Evolutionary conservation across 169 alveolate genomes (phyloP).

Genomic region (Cryptosporidium parvum): DNA sequence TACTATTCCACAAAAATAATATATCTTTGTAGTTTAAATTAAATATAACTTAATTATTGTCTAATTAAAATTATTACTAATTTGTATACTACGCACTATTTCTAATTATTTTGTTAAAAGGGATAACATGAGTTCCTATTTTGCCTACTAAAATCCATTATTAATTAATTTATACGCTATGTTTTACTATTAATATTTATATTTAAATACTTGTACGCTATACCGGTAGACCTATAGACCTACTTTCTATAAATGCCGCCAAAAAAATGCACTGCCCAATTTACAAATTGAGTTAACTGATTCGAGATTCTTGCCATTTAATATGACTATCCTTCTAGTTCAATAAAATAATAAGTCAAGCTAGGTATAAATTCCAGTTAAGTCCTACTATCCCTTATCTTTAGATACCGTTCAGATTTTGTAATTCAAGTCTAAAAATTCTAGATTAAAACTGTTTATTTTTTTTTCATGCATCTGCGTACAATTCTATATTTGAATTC

Average conservation of each 20-base stretch:
- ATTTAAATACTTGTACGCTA: background rate
- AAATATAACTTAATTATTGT: no score
- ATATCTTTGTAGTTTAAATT: background rate
- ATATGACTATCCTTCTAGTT: background rate
- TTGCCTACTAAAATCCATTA: background rate
- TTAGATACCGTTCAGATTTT: no score
- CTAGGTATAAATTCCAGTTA: no score
- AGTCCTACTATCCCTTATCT: background rate
- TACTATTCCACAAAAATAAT: no score
- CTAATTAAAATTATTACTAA: no score
- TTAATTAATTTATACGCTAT: background rate
- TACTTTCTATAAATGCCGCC: background rate
- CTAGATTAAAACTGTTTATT: no score
- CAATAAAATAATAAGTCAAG: no score
- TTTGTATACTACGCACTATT: background rate
- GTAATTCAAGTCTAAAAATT: no score
- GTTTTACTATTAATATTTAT: background rate
- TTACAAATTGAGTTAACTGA: background rate
- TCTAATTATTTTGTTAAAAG: no score
- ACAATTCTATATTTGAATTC: no score
- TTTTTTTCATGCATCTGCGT: background rate
- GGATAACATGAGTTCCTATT: background rate
- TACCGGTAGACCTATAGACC: background rate
- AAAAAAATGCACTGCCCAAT: background rate
- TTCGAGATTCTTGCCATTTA: no score